Base-by-base conservation (phyloP, 2,329 filamentous ascomycete species). In the Penicillium sp. region DNA sequence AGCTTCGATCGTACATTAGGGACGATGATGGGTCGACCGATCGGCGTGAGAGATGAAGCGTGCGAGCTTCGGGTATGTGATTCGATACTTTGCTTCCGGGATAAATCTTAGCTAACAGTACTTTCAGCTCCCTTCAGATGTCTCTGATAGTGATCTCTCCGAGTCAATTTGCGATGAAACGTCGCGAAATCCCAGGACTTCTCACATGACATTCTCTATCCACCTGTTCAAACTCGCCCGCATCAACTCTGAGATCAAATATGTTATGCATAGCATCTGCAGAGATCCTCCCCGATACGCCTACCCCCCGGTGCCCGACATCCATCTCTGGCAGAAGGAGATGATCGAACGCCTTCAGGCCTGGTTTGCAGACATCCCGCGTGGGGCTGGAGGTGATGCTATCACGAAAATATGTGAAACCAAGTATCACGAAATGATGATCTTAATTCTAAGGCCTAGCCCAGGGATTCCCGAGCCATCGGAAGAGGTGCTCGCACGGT, bases 171-270 rank as follows among this genome's bases (percentile, higher is more conserved):
- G 18, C 10, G 40, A 43, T 10, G 26, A 50, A 20, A 46, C 9
- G 5, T 29, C 52, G 3, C 31, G 29, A 3, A 20, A 49, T 4
- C 29, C 14, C 5, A 18, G 62, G 38, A 59, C 58, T 5, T 70
- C 66, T 5, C 70, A 69, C 34, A 76, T 80, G 61, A 64, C 72
- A 0, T 79, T 74, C 47, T 75, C 79, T 0, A 74, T 82, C 8
- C 80, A 82, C 47, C 65, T 83, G 0, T 82, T 83, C 53, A 67
- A 55, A 49, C 45, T 71, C 2, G 64, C 70, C 1, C 63, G 74
- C 68, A 69, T 83, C 6, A 84, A 82, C 54, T 83, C 82, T 0
- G 81, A 84, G 61, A 82, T 83, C n/a, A 83, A 83, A 66, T 83
- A 82, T 46, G 73, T 83, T 3, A 77, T 80, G 35, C 81, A 83